Percentiles rank a stretch among this genome's conserved stretches.
Conservation (phyloP, 805 yeast species). For the Candida incommunis region DNA sequence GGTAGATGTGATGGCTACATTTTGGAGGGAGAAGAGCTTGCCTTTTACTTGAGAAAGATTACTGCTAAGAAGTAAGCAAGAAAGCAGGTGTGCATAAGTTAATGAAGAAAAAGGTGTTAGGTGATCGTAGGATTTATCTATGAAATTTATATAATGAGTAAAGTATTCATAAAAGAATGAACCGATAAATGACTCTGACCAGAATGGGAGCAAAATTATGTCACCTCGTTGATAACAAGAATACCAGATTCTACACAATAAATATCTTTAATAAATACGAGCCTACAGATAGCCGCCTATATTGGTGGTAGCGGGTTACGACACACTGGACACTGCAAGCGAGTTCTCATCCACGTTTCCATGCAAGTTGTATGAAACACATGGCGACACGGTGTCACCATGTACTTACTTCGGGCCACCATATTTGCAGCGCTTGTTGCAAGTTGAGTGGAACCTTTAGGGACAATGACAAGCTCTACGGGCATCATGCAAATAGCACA, state of each 20-base stretch:
- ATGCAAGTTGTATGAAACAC: constrained; percentile 80
- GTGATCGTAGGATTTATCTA: neutral
- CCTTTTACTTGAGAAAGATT: constrained; percentile 99
- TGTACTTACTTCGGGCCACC: constrained; percentile 19
- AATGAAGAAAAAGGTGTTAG: neutral
- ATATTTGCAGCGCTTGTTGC: constrained; percentile 17
- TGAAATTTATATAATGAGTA: neutral
- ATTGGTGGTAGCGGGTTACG: constrained; percentile 73
- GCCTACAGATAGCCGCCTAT: no score
- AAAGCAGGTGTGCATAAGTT: no score
- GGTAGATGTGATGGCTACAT: constrained; percentile 99
- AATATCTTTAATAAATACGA: no score
- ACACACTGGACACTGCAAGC: constrained; percentile 88
- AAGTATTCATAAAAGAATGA: neutral
- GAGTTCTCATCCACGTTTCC: constrained; percentile 86
- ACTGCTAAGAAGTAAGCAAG: constrained; percentile 99
- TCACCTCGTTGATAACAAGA: no score
- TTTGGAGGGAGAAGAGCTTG: constrained; percentile 99
- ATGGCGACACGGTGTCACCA: constrained; percentile 79
- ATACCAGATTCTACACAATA: no score
- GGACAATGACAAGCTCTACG: constrained; percentile 32
- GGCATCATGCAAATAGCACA: constrained; percentile 85
- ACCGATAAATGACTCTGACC: no score
- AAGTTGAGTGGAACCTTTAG: constrained; percentile 10
- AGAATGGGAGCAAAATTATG: no score